Evolutionary conservation across 1,284 basidiomycete genomes (phyloP).

Genomic region (Ustilago trichophora): DNA sequence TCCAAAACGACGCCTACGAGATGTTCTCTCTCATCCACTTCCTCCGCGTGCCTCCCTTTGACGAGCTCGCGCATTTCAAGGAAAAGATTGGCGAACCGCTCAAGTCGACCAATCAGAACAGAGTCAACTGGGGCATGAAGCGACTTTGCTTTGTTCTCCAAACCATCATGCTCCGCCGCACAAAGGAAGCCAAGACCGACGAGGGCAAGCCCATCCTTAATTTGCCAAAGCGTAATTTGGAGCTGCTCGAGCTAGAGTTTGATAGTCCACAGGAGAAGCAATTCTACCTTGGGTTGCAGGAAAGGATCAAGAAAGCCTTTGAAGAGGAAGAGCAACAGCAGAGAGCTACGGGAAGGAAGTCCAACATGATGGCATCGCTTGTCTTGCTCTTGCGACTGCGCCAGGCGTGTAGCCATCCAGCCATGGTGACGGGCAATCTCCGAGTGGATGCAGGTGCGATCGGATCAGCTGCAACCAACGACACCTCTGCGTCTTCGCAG

Average conservation of each 20-base stretch:
- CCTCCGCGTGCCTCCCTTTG: constrained; percentile 82
- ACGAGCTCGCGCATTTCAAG: constrained; percentile 82
- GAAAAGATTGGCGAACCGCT: constrained; percentile 81
- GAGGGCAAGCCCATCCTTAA: constrained; percentile 79
- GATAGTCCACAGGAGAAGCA: constrained; percentile 73
- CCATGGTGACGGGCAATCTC: constrained; percentile 40
- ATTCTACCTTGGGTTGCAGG: constrained; percentile 83
- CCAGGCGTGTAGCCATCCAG: constrained; percentile 72
- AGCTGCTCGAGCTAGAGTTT: constrained; percentile 73
- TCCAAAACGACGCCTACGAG: constrained; percentile 87
- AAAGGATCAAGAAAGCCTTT: constrained; percentile 77
- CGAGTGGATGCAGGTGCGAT: constrained; percentile 32
- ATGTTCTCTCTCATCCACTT: constrained; percentile 90
- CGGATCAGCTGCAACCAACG: constrained; percentile 12
- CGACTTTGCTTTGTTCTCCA: constrained; percentile 77
- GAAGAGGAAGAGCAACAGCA: constrained; percentile 56
- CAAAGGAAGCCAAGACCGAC: constrained; percentile 79
- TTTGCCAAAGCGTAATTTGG: constrained; percentile 79
- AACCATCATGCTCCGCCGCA: constrained; percentile 87
- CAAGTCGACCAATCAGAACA: constrained; percentile 55
- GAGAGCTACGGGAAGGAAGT: constrained; percentile 70
- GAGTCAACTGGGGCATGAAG: constrained; percentile 62
- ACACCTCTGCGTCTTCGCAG: background rate
- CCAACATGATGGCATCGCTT: constrained; percentile 84
- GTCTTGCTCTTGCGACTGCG: constrained; percentile 83